Conservation (phyloP, 257 asterid species). For the Scutellaria baicalensis region DNA sequence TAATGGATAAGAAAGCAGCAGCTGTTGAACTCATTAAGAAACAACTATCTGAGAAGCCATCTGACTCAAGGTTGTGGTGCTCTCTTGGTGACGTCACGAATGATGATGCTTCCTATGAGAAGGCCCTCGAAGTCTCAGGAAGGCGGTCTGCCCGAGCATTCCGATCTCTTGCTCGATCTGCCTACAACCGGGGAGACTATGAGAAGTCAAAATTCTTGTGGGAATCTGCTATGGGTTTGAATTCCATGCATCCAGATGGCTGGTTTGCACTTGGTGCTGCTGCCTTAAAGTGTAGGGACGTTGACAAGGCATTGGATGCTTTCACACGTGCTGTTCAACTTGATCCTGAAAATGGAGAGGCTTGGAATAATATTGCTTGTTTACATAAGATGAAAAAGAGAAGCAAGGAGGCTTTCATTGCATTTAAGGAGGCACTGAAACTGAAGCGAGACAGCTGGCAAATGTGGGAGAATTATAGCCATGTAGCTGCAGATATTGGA, state of each 20-base stretch:
- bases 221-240: conserved; percentile 89
- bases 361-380: conserved; percentile 96
- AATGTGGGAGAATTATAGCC: conserved; percentile 95
- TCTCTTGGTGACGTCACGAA: conserved; percentile 89
- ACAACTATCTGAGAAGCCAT: conserved; percentile 57
- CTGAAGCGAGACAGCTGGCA: conserved; percentile 93
- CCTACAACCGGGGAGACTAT: conserved; percentile 78
- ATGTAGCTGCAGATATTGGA: conserved; percentile 81
- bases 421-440: conserved; percentile 94
- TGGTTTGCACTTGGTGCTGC: conserved; percentile 99
- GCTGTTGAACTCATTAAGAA: conserved; percentile 77
- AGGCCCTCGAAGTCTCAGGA: conserved; percentile 85
- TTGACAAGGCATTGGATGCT: conserved; percentile 82
- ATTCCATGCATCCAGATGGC: conserved; percentile 84
- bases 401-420: conserved; percentile 77
- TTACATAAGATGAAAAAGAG: conserved; percentile 77
- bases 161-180: conserved; percentile 88
- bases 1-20: conserved; percentile 88
- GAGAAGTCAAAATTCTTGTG: conserved; percentile 67
- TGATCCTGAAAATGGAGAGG: conserved; percentile 97
- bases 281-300: conserved; percentile 71
- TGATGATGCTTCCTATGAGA: conserved; percentile 62
- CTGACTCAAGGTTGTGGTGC: conserved; percentile 87
- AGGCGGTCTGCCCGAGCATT: conserved; percentile 76
- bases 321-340: conserved; percentile 87